Conservation (phyloP, 2,329 filamentous ascomycete genomes). For the Diaporthe sp. region DNA sequence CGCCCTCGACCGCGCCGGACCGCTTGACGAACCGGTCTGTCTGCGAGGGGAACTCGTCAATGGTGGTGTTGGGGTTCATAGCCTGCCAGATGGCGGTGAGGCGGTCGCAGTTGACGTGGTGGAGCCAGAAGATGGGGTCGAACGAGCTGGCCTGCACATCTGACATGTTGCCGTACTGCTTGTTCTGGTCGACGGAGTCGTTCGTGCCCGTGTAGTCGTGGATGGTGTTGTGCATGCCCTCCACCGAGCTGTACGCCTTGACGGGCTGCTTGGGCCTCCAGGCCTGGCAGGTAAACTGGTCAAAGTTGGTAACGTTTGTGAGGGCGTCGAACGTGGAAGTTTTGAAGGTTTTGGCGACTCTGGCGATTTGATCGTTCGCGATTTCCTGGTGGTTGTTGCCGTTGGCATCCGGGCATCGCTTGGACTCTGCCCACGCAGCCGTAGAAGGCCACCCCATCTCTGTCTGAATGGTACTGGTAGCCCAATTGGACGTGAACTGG, state of each 20-base stretch:
- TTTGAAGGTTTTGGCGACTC: background rate
- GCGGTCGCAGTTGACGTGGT: slow-evolving; percentile 34
- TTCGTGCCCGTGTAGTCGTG: slow-evolving; percentile 25
- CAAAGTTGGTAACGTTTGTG: slow-evolving; percentile 25
- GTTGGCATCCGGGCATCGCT: slow-evolving; percentile 20
- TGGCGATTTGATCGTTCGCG: background rate
- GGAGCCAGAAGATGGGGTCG: slow-evolving; percentile 34
- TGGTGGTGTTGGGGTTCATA: slow-evolving; percentile 21
- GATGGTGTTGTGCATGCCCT: slow-evolving; percentile 31
- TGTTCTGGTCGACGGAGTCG: background rate
- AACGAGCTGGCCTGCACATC: slow-evolving; percentile 30
- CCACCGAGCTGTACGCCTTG: slow-evolving; percentile 18
- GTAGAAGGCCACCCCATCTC: slow-evolving; percentile 1
- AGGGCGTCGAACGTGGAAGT: slow-evolving; percentile 1
- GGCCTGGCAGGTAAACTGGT: slow-evolving; percentile 29
- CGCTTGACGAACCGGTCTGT: slow-evolving; percentile 4
- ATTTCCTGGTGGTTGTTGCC: slow-evolving; percentile 26
- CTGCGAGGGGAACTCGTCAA: background rate
- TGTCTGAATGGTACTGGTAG: background rate
- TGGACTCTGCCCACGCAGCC: slow-evolving; percentile 22
- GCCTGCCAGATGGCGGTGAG: slow-evolving; percentile 33
- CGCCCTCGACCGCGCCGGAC: background rate
- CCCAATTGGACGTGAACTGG: slow-evolving; percentile 1
- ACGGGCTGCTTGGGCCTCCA: slow-evolving; percentile 8
- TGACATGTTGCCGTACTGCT: slow-evolving; percentile 10